Conservation (phyloP, 2,329 filamentous ascomycete genomes). For the Xenoacremonium recifei region DNA sequence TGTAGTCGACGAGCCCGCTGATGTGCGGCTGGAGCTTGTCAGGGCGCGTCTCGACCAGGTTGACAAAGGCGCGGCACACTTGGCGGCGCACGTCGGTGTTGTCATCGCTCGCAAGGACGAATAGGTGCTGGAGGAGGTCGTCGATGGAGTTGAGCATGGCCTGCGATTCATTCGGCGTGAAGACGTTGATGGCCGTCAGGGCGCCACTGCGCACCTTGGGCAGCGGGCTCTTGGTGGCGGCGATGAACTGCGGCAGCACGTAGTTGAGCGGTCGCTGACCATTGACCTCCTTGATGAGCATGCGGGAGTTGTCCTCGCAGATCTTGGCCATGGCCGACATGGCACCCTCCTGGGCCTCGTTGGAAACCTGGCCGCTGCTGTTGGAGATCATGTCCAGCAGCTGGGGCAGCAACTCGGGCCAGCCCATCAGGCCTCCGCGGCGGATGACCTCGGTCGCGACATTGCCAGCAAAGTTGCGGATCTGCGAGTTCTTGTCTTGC, state of each 20-base stretch:
- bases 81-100: conserved; percentile 83
- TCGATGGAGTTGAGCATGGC: conserved; percentile 81
- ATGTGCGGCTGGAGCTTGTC: conserved; percentile 91
- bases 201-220: conserved; percentile 78
- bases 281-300: conserved; percentile 83
- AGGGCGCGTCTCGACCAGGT: conserved; percentile 85
- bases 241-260: conserved; percentile 85
- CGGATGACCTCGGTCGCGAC: conserved; percentile 91
- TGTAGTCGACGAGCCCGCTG: conserved; percentile 85
- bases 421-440: conserved; percentile 80
- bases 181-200: conserved; percentile 85
- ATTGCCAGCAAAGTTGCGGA: conserved; percentile 86
- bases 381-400: conserved; percentile 78
- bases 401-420: conserved; percentile 87
- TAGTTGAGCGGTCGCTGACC: conserved; percentile 85
- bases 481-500: conserved; percentile 77
- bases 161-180: conserved; percentile 80
- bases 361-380: conserved; percentile 62
- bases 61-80: conserved; percentile 90
- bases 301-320: conserved; percentile 90
- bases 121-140: conserved; percentile 76
- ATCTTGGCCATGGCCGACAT: conserved; percentile 94
- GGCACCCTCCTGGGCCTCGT: conserved; percentile 82
- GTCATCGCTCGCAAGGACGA: conserved; percentile 73
- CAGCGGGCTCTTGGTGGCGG: conserved; percentile 75